Conservation (phyloP, 1,284 basidiomycete genomes). For the Ganoderma lucidum region DNA sequence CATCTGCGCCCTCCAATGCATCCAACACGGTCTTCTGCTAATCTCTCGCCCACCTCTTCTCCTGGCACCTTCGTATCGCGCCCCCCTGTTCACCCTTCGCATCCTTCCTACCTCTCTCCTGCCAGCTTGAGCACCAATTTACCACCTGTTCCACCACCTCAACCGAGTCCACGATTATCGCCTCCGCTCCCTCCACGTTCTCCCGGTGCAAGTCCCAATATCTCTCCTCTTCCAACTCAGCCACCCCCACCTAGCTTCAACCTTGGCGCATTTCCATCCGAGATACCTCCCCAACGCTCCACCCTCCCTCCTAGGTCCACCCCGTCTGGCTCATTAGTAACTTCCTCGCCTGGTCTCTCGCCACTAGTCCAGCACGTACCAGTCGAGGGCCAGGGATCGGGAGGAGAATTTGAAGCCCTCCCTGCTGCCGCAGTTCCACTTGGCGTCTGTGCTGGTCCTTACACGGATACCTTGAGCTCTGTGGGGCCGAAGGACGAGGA, state of each 20-base stretch:
- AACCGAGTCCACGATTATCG: neutral
- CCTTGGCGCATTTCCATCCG: neutral
- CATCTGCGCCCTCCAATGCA: constrained; percentile 5
- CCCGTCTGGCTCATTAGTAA: neutral
- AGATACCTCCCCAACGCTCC: neutral
- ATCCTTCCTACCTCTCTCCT: neutral
- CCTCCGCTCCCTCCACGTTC: neutral
- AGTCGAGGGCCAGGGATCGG: neutral
- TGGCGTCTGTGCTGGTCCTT: neutral
- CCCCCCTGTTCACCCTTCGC: constrained; percentile 5
- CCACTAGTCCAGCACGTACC: neutral
- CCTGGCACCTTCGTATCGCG: neutral
- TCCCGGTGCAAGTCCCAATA: too few species aligned
- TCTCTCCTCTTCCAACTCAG: neutral
- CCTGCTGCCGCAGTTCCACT: neutral
- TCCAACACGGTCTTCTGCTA: neutral
- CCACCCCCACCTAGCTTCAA: neutral
- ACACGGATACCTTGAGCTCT: constrained; percentile 14
- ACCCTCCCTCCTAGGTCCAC: neutral
- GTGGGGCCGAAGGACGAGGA: constrained; percentile 31
- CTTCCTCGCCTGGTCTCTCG: neutral
- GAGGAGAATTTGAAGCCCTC: constrained; percentile 7
- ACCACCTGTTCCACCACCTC: neutral
- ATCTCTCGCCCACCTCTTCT: neutral
- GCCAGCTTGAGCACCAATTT: neutral